Base-by-base conservation (phyloP, 768 basidiomycete species). In the Hypholoma fasciculare region DNA sequence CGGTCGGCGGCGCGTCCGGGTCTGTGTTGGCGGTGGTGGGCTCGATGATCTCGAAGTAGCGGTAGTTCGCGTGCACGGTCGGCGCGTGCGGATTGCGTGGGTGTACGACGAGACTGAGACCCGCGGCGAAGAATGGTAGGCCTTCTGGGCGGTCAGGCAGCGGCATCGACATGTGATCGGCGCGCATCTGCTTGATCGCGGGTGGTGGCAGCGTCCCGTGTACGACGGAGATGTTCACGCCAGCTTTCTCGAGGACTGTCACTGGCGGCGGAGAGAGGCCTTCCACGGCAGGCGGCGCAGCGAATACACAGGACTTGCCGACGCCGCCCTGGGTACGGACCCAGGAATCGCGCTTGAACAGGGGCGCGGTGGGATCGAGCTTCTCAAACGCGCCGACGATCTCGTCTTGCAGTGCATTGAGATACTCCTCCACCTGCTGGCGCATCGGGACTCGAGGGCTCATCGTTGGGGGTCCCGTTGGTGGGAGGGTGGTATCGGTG, bases 11-110 rank as follows among this genome's bases (percentile, higher is more conserved):
- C 53, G 70, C 69, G 2, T 74, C 74, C 52, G 14, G 66, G 52
- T 67, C 68, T 3, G 62, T 61, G 30, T 64, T 66, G 0, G 56
- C 16, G 3, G 54, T 44, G 1, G 64, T 65, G 43, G 76, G 74
- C 61, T 89, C 84, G 2, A 87, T 88, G 62, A 97, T 85, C 73
- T 98, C 96, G 68, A 99, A 99, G 74, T 98, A 98, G 54, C 97
- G 92, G 67, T 96, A 97, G 72, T 99, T 99, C 58, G 92, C 86
- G 71, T 99, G 96, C 6, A 94, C 88, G 19, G 96, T 98, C 8
- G 97, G 94, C 14, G 92, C 89, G 67, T 93, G 86, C 3, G 96
- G 97, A 75, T 95, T 97, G 53, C 88, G 83, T 0, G 96, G 96
- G 71, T 99, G 96, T 16, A 98, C 81, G 65, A 99, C 94, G 67